A percentile compares a stretch with the other conserved stretches of the same genome.
Conservation (phyloP, 345 rosid genomes). For the Bretschneidera sinensis region DNA sequence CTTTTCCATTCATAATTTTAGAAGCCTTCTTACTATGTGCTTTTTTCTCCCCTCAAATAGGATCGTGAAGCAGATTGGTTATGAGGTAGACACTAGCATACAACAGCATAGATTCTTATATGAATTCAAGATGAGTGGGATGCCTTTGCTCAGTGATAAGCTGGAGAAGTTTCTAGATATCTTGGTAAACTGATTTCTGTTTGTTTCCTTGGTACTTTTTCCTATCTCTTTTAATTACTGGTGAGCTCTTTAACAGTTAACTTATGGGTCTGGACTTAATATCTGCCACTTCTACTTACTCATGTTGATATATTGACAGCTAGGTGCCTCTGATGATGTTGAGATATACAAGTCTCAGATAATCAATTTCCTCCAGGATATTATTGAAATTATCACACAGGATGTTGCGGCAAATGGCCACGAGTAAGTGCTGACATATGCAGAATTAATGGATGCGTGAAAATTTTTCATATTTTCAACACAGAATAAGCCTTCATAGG, state of each 20-base stretch:
- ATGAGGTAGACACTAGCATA: slow-evolving; percentile 48
- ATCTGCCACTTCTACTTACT: not conserved
- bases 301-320: slow-evolving; percentile 39
- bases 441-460: slow-evolving; percentile 7
- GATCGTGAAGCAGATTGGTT: slow-evolving; percentile 48
- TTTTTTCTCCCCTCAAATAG: slow-evolving; percentile 32
- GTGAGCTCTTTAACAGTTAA: not conserved
- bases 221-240: not conserved
- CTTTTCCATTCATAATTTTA: no score
- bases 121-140: slow-evolving; percentile 60
- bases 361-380: slow-evolving; percentile 85
- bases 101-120: slow-evolving; percentile 42
- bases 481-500: not conserved
- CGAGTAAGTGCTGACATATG: slow-evolving; percentile 51
- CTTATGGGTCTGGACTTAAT: slow-evolving; percentile 8
- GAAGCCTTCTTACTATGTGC: not conserved
- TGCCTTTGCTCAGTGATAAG: slow-evolving; percentile 72
- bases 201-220: slow-evolving; percentile 1
- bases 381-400: slow-evolving; percentile 74
- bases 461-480: slow-evolving; percentile 12
- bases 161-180: slow-evolving; percentile 64
- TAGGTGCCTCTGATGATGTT: slow-evolving; percentile 26
- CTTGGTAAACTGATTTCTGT: slow-evolving; percentile 48
- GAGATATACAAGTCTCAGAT: slow-evolving; percentile 61
- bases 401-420: slow-evolving; percentile 71